These are phyloP conservation scores for Primulina eburnea DNA, from an alignment of 257 asterid genomes.

Conservation along the genomic window DNA sequence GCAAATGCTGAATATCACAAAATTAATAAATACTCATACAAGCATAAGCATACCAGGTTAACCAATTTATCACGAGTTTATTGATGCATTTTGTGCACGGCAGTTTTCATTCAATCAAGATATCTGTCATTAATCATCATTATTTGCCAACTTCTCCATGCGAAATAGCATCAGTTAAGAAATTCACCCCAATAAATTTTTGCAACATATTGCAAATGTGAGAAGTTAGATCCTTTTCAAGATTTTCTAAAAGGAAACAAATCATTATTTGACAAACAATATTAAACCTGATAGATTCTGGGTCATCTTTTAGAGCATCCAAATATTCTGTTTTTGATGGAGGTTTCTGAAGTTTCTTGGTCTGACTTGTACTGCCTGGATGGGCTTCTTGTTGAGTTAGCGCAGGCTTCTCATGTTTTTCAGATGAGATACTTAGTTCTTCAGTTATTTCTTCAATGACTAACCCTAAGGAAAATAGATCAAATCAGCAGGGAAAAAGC, in stretches of 20 bases:
- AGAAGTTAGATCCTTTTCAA: slow-evolving; percentile 6
- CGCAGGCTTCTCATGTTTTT: slow-evolving; percentile 29
- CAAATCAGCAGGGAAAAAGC: slow-evolving; percentile 11
- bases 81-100: background rate
- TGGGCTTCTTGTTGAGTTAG: slow-evolving; percentile 39
- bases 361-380: slow-evolving; percentile 35
- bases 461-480: slow-evolving; percentile 44
- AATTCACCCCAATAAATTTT: background rate
- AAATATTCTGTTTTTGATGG: slow-evolving; percentile 52
- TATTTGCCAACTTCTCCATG: slow-evolving; percentile 9
- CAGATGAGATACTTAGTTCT: slow-evolving; percentile 54
- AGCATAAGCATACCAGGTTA: background rate
- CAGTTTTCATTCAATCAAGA: slow-evolving; percentile 4
- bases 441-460: slow-evolving; percentile 88
- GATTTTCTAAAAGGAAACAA: slow-evolving; percentile 9
- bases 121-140: slow-evolving; percentile 8
- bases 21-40: slow-evolving; percentile 3
- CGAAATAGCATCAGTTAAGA: slow-evolving; percentile 5
- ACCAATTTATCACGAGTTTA: background rate
- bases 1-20: slow-evolving; percentile 1
- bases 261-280: slow-evolving; percentile 24
- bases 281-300: slow-evolving; percentile 79
- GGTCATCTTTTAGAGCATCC: slow-evolving; percentile 64
- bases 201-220: slow-evolving; percentile 14
- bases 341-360: slow-evolving; percentile 31